A percentile compares a stretch with the other conserved stretches of the same genome.
Evolutionary conservation across 2,329 filamentous ascomycete genomes (phyloP).

Genomic region (Colletotrichum shisoi): DNA sequence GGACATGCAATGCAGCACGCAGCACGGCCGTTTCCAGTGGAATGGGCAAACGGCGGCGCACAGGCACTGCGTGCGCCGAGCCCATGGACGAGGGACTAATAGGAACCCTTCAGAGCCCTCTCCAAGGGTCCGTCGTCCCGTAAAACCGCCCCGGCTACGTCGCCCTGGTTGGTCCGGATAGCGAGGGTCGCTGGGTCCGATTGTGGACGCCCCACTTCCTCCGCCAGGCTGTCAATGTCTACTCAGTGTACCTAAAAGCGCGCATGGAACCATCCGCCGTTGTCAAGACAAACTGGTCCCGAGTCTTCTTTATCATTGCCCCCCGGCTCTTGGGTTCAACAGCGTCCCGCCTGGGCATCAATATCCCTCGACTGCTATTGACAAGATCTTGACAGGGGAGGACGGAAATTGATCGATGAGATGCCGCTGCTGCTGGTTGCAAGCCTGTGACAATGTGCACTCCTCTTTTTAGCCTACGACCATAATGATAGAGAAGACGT

Average conservation of each 20-base stretch:
- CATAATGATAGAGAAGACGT: background rate
- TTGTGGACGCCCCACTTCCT: conserved; percentile 15
- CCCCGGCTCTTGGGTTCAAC: background rate
- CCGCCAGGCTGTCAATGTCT: conserved; percentile 9
- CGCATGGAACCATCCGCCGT: no score
- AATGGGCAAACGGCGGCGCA: background rate
- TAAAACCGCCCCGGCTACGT: background rate
- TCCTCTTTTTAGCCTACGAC: no score
- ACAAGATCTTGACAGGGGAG: background rate
- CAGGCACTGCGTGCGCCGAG: conserved; percentile 3
- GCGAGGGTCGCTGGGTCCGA: conserved; percentile 12
- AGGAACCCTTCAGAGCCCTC: conserved; percentile 4
- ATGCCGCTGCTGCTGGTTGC: background rate
- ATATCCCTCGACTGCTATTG: background rate
- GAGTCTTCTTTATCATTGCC: background rate
- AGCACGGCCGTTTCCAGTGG: conserved; percentile 1
- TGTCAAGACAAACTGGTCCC: background rate
- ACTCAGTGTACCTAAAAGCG: no score
- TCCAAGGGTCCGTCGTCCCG: background rate
- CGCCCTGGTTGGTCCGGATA: conserved; percentile 21
- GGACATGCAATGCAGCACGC: no score
- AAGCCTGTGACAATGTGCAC: no score
- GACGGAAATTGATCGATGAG: background rate
- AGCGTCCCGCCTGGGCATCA: background rate
- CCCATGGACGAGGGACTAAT: conserved; percentile 4